Base-by-base conservation (phyloP, 495 filamentous ascomycete genomes). In the Jackrogersella multiformis region DNA sequence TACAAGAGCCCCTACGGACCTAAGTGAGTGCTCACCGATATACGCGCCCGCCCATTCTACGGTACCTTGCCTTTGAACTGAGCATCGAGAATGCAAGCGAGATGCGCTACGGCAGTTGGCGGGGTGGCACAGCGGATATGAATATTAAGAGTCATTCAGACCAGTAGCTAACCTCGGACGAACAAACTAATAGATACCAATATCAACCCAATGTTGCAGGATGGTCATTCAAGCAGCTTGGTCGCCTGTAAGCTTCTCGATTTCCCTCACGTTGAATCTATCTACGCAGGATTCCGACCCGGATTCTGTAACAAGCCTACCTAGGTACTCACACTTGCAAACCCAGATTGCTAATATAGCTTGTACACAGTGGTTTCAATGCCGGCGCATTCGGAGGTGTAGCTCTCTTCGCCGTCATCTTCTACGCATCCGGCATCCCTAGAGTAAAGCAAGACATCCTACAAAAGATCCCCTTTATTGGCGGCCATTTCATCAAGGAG, bases 391-490 rank as follows among this genome's bases (percentile, higher is more conserved):
- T 88, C 72, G 85, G 84, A 55, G 82, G 78, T 39, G 81, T 84
- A 34, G 85, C 81, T 46, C 80, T 85, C 57, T 79, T 87, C 70
- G 79, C 80, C 69, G 81, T 85, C 56, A 78, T 89, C 66, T 88
- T 78, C 80, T 86, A 81, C 74, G 83, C 86, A 72, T 85, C 85
- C 21, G 86, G 85, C 56, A 83, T 89, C 24, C 87, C 87, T 39
- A 69, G 72, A 30, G 78, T 89, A 59, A 72, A 82, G 70, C 58
- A 70, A 16, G 87, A 89, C 64, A 82, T 89, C 72, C 77, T 85
- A n/a, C 72, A 87, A 80, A 85, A 84, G 71, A 49, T 88, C 10
- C 87, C 87, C 30, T 61, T 84, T 56, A 46, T 88, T 36, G 81
- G 79, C 28, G 53, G 70, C 32, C 77, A 78, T 74, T 89, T 79